Evolutionary conservation across 179 eudicot genomes (phyloP), one percentile per base, ranked within the genome.

Genomic region (Camellia oleifera): DNA sequence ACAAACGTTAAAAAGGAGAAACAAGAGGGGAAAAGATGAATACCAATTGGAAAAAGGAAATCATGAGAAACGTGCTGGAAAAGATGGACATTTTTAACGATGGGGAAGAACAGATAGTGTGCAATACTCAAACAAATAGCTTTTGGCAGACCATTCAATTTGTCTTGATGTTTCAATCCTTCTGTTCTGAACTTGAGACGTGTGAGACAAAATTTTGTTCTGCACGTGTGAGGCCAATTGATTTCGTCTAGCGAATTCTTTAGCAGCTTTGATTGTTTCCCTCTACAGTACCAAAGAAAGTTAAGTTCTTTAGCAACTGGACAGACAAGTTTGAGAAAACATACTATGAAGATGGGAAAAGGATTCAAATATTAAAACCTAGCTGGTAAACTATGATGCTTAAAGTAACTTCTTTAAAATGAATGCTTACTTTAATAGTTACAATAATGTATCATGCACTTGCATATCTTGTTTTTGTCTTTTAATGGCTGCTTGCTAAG

Each of bases 151-250:
- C 86, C 86, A 70, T 81, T 86, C 40, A 97, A 83, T 5, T 88
- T 89, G 77, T 94, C 97, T 62, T 97, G 92, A 79, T 94, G 98
- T 77, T 97, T 91, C 70, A 94, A 74, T 60, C 89, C 93, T 79
- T 94, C 95, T 64, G 99, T 92, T 85, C 89, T 94, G 90, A 88
- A 94, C 86, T 88, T 90, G 68, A 97, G 92, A 82, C 97, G 93
- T 79, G 69, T 94, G 99, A 70, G 99, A 88, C 80, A 94, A 68
- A 81, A 97, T 86, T 78, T 92, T 94, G 23, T 94, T 95, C 66
- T 91, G 89, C 68, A 97, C 82, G 10, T 71, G 77, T 0, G 84
- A 79, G 13, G 99, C 97, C 85, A 97, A 81, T 81, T 91, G 95
- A 75, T 97, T 92, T 60, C 97, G 83, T 57, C 87, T 85, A 5